These are phyloP conservation scores for Cryptococcus amylolentus DNA, from an alignment of 1,284 basidiomycete genomes.

Conservation along the genomic window DNA sequence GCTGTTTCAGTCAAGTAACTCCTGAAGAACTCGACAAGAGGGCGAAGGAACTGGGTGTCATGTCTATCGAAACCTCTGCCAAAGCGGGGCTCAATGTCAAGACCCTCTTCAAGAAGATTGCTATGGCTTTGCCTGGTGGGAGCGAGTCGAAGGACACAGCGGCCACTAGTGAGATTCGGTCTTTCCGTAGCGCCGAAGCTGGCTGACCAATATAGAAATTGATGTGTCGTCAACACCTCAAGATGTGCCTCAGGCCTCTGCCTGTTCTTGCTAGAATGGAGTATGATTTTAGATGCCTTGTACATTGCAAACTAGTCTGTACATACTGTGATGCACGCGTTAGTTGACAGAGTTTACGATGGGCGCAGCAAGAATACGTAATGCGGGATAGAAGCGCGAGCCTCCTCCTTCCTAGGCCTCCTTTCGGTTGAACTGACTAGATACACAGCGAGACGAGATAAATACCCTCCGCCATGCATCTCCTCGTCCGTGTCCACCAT, in stretches of 20 bases:
- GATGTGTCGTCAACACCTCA: constrained; percentile 44
- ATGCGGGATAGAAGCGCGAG: too few relatives aligned
- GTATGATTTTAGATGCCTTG: too few relatives aligned
- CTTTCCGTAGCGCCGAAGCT: neutral
- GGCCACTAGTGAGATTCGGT: constrained; percentile 49
- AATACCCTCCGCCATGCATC: neutral
- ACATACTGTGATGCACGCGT: too few relatives aligned
- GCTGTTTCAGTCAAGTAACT: constrained; percentile 80
- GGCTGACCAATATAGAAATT: constrained; percentile 37
- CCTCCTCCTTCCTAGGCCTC: too few relatives aligned
- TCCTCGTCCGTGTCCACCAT: neutral
- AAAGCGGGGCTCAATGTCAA: constrained; percentile 99
- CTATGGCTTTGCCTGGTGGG: constrained; percentile 94
- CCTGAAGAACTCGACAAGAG: constrained; percentile 93
- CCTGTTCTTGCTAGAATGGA: constrained; percentile 41
- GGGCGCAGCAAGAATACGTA: too few relatives aligned
- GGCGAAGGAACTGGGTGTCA: constrained; percentile 87
- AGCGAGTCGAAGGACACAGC: constrained; percentile 68
- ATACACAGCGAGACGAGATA: neutral
- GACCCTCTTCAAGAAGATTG: constrained; percentile 97
- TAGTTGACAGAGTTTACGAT: too few relatives aligned
- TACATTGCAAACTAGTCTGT: too few relatives aligned
- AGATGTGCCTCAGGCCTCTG: constrained; percentile 43
- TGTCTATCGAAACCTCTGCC: constrained; percentile 99
- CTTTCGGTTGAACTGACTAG: too few relatives aligned